Evolutionary conservation across 345 rosid species (phyloP), one percentile per base, ranked within the genome.

Genomic region (Hypericum androsaemum): DNA sequence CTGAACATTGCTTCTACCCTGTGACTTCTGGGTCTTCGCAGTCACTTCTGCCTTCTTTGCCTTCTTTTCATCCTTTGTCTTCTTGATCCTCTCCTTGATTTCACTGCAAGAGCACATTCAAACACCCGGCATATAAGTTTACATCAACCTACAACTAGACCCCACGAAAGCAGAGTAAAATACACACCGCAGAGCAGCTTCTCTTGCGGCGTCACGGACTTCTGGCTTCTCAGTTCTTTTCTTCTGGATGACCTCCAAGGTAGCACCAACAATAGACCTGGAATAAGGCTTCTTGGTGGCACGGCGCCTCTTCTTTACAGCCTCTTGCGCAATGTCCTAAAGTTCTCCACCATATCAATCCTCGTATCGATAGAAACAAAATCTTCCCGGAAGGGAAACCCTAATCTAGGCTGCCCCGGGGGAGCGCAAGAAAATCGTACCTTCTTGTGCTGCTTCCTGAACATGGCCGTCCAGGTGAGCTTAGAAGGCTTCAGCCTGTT

Each of bases 201-300:
- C 73, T 28, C 73, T 63, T 14, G 73, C 73, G 44, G 68, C 73
- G 58, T 68, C 68, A 48, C 73, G 60, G 50, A 68, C 64, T 63
- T 68, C 67, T 0, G 68, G 68, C 49, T 68, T 68, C 52, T 68
- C 73, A 4, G 73, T 50, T 63, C 73, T 63, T 38, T 44, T 68
- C 61, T 63, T 68, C 49, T 68, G 68, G 64, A 68, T 68, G 36
- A 68, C 73, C 64, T 68, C 73, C 64, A 68, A 68, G 49, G 73
- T 68, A 5, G 68, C 73, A 37, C 67, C 64, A 0, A 68, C 68
- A 56, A 65, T 67, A 41, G 71, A 67, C 37, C 71, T 61, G 6
- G 71, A 61, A 49, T 67, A 67, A 12, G 73, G 68, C 50, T 68
- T 68, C 68, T 63, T 68, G 15, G 68, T 46, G 10, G 64, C 10